phyloP scores from a whole-genome alignment of 179 eudicot species.

The Spergularia azorica region DNA sequence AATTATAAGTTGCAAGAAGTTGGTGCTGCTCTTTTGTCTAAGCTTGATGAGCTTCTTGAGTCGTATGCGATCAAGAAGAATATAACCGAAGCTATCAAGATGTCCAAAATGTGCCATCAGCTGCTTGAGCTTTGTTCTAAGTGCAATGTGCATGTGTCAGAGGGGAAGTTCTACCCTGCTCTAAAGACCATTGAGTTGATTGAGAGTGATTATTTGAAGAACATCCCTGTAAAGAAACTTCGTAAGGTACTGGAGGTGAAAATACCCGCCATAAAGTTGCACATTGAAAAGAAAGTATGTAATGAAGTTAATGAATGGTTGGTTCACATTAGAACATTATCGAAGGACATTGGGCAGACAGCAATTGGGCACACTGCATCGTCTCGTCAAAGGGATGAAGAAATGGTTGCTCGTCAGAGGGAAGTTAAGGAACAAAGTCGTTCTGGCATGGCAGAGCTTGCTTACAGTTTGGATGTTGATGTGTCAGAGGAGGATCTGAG shows the following conservation, averaged over 20 bases:
- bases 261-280: conserved; percentile 66
- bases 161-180: conserved; percentile 82
- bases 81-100: conserved; percentile 71
- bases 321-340: conserved; percentile 67
- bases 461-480: conserved; percentile 74
- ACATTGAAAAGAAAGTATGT: conserved; percentile 74
- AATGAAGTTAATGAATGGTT: conserved; percentile 89
- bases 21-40: conserved; percentile 65
- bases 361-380: conserved; percentile 70
- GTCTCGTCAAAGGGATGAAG: conserved; percentile 74
- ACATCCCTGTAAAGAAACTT: conserved; percentile 66
- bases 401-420: conserved; percentile 71
- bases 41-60: conserved; percentile 77
- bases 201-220: conserved; percentile 61
- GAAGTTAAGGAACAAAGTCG: conserved; percentile 75
- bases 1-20: conserved; percentile 77
- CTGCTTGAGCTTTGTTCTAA: conserved; percentile 72
- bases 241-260: conserved; percentile 53
- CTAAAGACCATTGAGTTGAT: conserved; percentile 79
- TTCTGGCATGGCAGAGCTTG: conserved; percentile 54
- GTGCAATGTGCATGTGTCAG: conserved; percentile 75
- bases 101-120: conserved; percentile 71
- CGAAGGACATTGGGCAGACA: conserved; percentile 80
- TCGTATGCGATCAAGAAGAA: conserved; percentile 72
- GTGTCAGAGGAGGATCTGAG: conserved; percentile 65